These are phyloP conservation scores for Rubia peregrina DNA, from an alignment of 305 asterid species.

Conservation along the genomic window DNA sequence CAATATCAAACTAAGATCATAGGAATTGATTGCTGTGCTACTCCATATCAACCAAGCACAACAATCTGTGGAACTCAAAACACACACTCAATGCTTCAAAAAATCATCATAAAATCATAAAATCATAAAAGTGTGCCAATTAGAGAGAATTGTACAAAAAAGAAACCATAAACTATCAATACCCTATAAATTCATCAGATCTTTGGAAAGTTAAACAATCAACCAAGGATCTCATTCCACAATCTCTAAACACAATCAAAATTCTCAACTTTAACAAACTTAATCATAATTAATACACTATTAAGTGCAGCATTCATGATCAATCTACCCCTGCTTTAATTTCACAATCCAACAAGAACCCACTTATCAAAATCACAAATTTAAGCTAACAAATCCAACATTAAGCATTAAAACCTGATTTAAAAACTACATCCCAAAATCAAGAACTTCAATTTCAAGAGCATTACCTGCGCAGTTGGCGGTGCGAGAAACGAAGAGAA, in stretches of 20 bases:
- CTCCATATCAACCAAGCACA: too few relatives aligned
- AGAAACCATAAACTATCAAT: not conserved
- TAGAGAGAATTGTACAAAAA: not conserved
- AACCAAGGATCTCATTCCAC: constrained; percentile 4
- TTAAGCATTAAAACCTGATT: not conserved
- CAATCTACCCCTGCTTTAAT: constrained; percentile 8
- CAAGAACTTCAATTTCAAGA: not conserved
- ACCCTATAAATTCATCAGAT: not conserved
- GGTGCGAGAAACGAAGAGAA: constrained; percentile 22
- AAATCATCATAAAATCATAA: not conserved
- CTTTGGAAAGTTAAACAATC: not conserved
- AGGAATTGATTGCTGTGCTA: too few relatives aligned
- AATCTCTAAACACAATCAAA: not conserved
- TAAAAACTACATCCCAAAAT: constrained; percentile 17
- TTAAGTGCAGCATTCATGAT: not conserved
- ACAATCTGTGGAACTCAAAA: not conserved
- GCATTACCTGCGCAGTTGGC: constrained; percentile 51
- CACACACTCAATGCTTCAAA: not conserved
- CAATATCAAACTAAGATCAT: not conserved
- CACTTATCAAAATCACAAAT: constrained; percentile 4
- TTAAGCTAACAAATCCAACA: not conserved
- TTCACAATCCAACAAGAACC: constrained; percentile 7
- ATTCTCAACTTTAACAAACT: not conserved
- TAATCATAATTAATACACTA: not conserved
- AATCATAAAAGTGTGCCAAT: not conserved